phyloP scores from a whole-genome alignment of 148 eudicot species.

The Rhododendron williamsianum region DNA sequence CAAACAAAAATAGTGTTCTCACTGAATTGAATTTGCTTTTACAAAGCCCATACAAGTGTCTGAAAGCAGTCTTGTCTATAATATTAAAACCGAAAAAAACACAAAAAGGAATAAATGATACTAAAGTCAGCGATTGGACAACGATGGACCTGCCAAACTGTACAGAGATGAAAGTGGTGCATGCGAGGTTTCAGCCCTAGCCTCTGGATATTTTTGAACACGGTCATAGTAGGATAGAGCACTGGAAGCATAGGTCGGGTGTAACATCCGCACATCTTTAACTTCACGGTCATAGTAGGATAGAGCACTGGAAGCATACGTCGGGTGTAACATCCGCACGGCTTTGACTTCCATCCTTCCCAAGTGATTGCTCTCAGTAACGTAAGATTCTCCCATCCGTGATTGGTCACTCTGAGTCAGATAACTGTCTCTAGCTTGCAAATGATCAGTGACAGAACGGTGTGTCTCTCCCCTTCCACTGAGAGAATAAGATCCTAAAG shows the following conservation, averaged over 20 bases:
- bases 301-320: slow-evolving; percentile 24
- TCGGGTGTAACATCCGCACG: slow-evolving; percentile 21
- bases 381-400: slow-evolving; percentile 5
- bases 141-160: slow-evolving; percentile 47
- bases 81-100: neutral
- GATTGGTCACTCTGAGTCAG: slow-evolving; percentile 5
- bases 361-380: neutral
- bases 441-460: neutral
- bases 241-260: slow-evolving; percentile 26
- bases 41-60: neutral
- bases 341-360: slow-evolving; percentile 13
- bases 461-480: neutral
- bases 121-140: neutral
- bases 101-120: neutral
- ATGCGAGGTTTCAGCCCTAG: neutral
- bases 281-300: slow-evolving; percentile 22
- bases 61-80: neutral
- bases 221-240: slow-evolving; percentile 24
- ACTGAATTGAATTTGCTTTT: neutral
- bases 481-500: slow-evolving; percentile 28
- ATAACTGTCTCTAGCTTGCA: neutral
- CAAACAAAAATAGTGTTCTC: neutral
- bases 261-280: slow-evolving; percentile 20
- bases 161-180: slow-evolving; percentile 61
- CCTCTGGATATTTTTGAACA: slow-evolving; percentile 12